A percentile compares a stretch with the other conserved stretches of the same genome.
Evolutionary conservation across 495 filamentous ascomycete genomes (phyloP).

Genomic region (Penicillium coffeae): DNA sequence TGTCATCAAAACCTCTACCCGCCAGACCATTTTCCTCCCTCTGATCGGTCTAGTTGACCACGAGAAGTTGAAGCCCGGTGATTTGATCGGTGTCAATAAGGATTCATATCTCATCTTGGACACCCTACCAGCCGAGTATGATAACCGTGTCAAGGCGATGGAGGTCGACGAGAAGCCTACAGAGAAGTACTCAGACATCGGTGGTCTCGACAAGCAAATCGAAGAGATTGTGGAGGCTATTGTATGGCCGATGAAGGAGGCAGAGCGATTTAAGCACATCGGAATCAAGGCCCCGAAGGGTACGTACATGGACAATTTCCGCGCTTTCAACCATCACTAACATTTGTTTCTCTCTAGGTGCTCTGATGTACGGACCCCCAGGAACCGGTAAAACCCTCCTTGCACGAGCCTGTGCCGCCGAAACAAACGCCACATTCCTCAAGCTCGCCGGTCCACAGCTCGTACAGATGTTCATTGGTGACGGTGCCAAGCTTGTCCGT

Average conservation of each 20-base stretch:
- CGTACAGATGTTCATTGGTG: conserved; percentile 99
- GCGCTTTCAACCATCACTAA: neutral
- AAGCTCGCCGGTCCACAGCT: conserved; percentile 97
- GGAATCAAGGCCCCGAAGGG: conserved; percentile 99
- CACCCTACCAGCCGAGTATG: conserved; percentile 97
- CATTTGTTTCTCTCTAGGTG: conserved; percentile 54
- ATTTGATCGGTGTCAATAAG: conserved; percentile 98
- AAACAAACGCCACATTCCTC: conserved; percentile 98
- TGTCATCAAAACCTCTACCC: conserved; percentile 99
- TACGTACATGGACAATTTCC: conserved; percentile 36
- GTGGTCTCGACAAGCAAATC: conserved; percentile 97
- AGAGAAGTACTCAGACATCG: conserved; percentile 98
- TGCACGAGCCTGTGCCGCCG: conserved; percentile 92
- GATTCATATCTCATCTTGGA: conserved; percentile 99
- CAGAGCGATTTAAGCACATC: conserved; percentile 97
- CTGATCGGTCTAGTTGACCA: conserved; percentile 97
- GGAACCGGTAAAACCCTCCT: conserved; percentile 96
- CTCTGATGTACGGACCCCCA: conserved; percentile 97
- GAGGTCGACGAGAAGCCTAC: conserved; percentile 99
- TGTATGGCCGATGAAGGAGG: conserved; percentile 99
- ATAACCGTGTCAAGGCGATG: conserved; percentile 99
- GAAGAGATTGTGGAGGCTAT: conserved; percentile 99
- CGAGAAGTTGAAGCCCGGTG: conserved; percentile 84
- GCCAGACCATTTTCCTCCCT: conserved; percentile 97
- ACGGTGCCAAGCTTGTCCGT: conserved; percentile 95